Base-by-base conservation (phyloP, 202 grass and related monocot species). In the Panicum hallii region DNA sequence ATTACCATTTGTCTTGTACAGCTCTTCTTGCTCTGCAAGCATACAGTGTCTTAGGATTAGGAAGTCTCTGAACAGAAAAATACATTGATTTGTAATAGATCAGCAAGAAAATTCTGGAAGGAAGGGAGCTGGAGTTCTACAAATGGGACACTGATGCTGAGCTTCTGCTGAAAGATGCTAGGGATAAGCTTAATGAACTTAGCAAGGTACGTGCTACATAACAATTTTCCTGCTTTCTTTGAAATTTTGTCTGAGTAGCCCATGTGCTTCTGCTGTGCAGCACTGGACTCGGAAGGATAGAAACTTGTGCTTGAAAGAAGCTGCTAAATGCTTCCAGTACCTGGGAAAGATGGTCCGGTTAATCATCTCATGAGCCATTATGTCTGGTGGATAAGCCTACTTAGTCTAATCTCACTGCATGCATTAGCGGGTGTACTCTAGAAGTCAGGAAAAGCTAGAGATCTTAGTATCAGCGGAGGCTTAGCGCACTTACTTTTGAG, bases 221-320 rank as follows among this genome's bases (percentile, higher is more conserved):
- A 38, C 3, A 11, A 11, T 13, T 30, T 16, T 54, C 70, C 38
- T 75, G 69, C 36, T 80, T 87, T 46, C 49, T 28, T 77, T 28
- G 11, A 74, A 71, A 60, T 57, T 5, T 56, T 45, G 56, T 82
- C 85, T 83, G 69, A 72, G 77, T 22, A 40, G 26, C 64, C 47
- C 63, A 70, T 79, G 22, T n/a, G 9, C 50, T 56, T 83, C 20
- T 86, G 17, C 23, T 83, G 13, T 87, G 69, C 90, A 97, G 93
- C 91, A 99, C 46, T 99, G 93, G 93, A 82, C 91, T 72, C 88
- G 97, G 47, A 90, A 97, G 71, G 91, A 91, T 76, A 97, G 93
- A 85, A 96, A 88, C 67, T 77, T 83, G 64, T 96, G 97, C 82
- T 86, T 99, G 76, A 94, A 84, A 85, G 96, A 99, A 86, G 77